Base-by-base conservation (phyloP, 441 rosid species). In the Sinapis alba region DNA sequence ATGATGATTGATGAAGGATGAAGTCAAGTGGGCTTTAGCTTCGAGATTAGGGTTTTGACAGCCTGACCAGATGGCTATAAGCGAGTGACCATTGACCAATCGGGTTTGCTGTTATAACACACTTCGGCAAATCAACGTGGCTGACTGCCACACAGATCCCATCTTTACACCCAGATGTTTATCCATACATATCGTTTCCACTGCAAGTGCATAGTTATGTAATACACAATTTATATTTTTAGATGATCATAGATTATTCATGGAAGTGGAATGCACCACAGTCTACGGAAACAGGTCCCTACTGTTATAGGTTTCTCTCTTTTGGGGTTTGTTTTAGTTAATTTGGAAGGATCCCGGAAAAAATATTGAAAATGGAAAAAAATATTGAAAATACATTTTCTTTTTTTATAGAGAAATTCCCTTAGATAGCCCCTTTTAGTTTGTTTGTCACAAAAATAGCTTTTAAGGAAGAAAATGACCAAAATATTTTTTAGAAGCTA, bases 251-350 rank as follows among this genome's bases (percentile, higher is more conserved):
- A 18, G 63, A 51, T 26, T 62, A 30, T 61, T 62, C 79, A 76
- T 63, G 74, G 59, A 69, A 51, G 65, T 53, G 70, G 69, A 53
- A 62, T 19, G 74, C 74, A 62, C 69, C 60, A 58, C 2, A 27
- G 64, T 53, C 65, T 69, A 62, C 36, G 79, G 79, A 36, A 27
- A 53, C 59, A 69, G 70, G 47, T 26, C 74, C 74, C 65, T 69
- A 69, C 74, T 38, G 3, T 69, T 54, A 36, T 21, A 41, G 56
- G 69, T 63, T 76, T 56, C 60, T 58, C 50, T 69, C 50, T 62
- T 50, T 61, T 68, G 11, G 47, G 26, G 3, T 50, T 32, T 51
- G n/a, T 50, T 34, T 67, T 60, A 56, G 58, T 69, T 76, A 53
- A 69, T 60, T 56, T 76, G 28, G 59, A n/a, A 58, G 65, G 74